phyloP scores from a whole-genome alignment of 2,329 filamentous ascomycete species.

The Drechslerella coelobrocha region DNA sequence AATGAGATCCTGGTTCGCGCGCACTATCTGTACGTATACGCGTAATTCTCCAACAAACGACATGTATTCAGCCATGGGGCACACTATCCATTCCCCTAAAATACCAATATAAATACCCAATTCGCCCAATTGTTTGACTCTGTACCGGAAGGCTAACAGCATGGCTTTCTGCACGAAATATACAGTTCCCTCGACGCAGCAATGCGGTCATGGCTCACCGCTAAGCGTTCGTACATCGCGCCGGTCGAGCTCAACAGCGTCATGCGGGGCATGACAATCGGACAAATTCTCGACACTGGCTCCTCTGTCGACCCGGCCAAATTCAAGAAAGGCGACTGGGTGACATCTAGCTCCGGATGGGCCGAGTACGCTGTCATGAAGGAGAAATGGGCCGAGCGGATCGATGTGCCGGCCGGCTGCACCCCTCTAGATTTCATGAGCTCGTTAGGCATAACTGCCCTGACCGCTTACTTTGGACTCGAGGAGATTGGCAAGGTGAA shows the following conservation, averaged over 20 bases:
- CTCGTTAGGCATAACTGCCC: constrained; percentile 68
- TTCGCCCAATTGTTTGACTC: too few species aligned
- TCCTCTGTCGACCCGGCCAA: constrained; percentile 63
- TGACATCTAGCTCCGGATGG: constrained; percentile 68
- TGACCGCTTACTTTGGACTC: constrained; percentile 80
- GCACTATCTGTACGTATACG: constrained; percentile 49
- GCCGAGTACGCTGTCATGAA: constrained; percentile 69
- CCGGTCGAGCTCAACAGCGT: constrained; percentile 72
- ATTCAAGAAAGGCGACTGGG: constrained; percentile 67
- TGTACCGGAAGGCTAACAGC: too few species aligned
- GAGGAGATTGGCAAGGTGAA: constrained; percentile 71
- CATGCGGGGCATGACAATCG: constrained; percentile 71
- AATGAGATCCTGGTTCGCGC: constrained; percentile 68
- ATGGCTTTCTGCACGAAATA: background rate
- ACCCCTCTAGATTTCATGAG: constrained; percentile 56
- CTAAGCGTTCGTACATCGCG: constrained; percentile 69
- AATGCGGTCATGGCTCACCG: constrained; percentile 75
- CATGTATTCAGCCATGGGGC: too few species aligned
- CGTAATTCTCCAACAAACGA: too few species aligned
- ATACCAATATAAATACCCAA: too few species aligned
- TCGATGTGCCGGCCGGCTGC: constrained; percentile 61
- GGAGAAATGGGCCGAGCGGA: constrained; percentile 62
- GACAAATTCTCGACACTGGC: constrained; percentile 65
- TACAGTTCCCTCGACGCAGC: constrained; percentile 76
- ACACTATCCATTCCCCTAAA: too few species aligned